These are phyloP conservation scores for Passalora sequoiae DNA, from an alignment of 2,329 filamentous ascomycete genomes.

Conservation along the genomic window DNA sequence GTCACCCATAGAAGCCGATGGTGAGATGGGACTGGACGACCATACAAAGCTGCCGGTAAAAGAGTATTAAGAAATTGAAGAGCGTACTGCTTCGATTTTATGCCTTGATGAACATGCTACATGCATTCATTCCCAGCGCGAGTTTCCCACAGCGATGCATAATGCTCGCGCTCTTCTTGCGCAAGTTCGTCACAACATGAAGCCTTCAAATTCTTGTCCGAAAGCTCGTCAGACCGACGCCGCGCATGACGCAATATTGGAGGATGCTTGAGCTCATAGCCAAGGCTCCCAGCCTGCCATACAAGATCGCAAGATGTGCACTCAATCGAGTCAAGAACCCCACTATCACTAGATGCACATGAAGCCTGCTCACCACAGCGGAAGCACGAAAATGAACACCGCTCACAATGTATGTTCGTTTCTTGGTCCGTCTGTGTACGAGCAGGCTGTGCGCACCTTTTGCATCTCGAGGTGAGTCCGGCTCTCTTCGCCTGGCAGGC, in stretches of 20 bases:
- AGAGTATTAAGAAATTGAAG: not conserved
- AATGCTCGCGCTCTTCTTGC: constrained; percentile 14
- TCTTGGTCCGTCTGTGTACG: constrained; percentile 9
- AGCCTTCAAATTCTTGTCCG: constrained; percentile 3
- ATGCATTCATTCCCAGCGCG: not conserved
- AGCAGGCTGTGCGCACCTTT: constrained; percentile 14
- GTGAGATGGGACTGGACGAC: constrained; percentile 20
- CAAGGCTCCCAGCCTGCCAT: constrained; percentile 39
- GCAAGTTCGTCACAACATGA: constrained; percentile 16
- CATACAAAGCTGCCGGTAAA: constrained; percentile 11
- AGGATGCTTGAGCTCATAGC: constrained; percentile 32
- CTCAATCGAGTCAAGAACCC: constrained; percentile 19
- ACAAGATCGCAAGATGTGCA: constrained; percentile 33
- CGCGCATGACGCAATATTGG: not conserved
- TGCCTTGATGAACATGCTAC: constrained; percentile 3
- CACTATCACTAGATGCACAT: constrained; percentile 13
- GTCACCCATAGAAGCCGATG: constrained; percentile 18
- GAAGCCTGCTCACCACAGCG: constrained; percentile 33
- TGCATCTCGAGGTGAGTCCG: constrained; percentile 15
- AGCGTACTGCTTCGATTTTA: not conserved
- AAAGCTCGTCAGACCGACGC: not conserved
- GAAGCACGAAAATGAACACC: constrained; percentile 41
- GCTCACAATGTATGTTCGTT: constrained; percentile 34
- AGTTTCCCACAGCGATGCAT: constrained; percentile 13
- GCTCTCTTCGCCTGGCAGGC: constrained; percentile 12